These are phyloP conservation scores for Lactarius sp. DNA, from an alignment of 768 basidiomycete genomes.

Conservation along the genomic window DNA sequence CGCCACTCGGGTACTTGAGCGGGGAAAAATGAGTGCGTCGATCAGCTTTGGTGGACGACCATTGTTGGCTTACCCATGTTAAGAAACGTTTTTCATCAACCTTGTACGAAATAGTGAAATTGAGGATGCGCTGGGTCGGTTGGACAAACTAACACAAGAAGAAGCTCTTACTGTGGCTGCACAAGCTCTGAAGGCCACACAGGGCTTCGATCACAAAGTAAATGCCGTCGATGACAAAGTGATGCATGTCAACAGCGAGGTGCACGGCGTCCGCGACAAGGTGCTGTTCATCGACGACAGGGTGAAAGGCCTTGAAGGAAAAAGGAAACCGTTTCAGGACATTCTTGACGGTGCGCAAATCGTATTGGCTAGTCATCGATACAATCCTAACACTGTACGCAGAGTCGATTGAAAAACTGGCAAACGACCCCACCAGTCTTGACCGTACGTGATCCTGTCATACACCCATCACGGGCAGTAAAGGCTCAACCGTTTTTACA, in stretches of 20 bases:
- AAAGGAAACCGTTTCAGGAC: neutral
- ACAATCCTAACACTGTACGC: neutral
- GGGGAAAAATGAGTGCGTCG: neutral
- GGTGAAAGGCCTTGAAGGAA: neutral
- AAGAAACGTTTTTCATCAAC: neutral
- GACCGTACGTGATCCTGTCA: neutral
- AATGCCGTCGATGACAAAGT: no score
- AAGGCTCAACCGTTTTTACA: neutral
- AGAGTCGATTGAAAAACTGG: neutral
- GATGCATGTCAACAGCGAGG: no score
- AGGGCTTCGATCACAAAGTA: neutral
- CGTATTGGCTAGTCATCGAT: no score
- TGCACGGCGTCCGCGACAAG: neutral
- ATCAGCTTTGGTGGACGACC: no score
- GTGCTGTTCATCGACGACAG: neutral
- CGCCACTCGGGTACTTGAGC: neutral
- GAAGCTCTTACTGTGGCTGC: neutral
- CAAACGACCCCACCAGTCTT: neutral
- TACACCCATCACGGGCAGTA: neutral
- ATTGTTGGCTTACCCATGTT: neutral
- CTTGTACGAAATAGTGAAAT: neutral
- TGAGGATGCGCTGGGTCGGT: neutral
- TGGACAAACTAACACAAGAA: conserved; percentile 1
- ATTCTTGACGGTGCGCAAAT: neutral
- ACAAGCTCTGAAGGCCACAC: neutral